Evolutionary conservation across 305 asterid genomes (phyloP).

Genomic region (Fraxinus angustifolia): DNA sequence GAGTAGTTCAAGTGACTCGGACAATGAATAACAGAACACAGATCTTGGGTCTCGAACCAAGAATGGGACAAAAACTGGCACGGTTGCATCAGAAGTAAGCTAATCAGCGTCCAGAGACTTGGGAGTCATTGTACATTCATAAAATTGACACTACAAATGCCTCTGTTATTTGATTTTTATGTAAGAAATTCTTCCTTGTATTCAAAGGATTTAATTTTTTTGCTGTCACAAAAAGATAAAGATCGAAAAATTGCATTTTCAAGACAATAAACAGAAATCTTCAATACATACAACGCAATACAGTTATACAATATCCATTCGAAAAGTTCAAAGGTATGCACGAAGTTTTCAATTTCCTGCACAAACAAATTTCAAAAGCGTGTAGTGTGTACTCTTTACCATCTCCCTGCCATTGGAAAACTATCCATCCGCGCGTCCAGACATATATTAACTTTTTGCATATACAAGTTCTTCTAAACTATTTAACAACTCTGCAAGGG

Average conservation of each 20-base stretch:
- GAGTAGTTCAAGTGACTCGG: conserved; percentile 47
- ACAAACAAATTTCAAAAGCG: background rate
- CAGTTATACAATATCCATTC: background rate
- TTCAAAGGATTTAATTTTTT: background rate
- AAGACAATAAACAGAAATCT: background rate
- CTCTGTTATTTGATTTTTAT: conserved; percentile 31
- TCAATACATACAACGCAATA: background rate
- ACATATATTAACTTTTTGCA: conserved; percentile 17
- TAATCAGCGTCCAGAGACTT: background rate
- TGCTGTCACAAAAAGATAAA: background rate
- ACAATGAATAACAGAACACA: conserved; percentile 15
- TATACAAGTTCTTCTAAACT: conserved; percentile 5
- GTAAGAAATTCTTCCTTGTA: conserved; percentile 25
- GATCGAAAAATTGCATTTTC: background rate
- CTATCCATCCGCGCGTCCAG: background rate
- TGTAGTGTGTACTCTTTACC: background rate
- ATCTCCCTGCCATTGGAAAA: conserved; percentile 11
- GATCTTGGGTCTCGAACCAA: background rate
- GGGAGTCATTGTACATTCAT: conserved; percentile 31
- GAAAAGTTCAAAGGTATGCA: background rate
- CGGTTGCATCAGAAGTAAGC: background rate
- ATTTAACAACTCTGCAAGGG: background rate
- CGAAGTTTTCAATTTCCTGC: background rate
- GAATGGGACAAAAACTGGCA: background rate
- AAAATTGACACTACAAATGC: background rate